Evolutionary conservation across 2,329 filamentous ascomycete genomes (phyloP).

Genomic region (Fusarium protoensiforme): DNA sequence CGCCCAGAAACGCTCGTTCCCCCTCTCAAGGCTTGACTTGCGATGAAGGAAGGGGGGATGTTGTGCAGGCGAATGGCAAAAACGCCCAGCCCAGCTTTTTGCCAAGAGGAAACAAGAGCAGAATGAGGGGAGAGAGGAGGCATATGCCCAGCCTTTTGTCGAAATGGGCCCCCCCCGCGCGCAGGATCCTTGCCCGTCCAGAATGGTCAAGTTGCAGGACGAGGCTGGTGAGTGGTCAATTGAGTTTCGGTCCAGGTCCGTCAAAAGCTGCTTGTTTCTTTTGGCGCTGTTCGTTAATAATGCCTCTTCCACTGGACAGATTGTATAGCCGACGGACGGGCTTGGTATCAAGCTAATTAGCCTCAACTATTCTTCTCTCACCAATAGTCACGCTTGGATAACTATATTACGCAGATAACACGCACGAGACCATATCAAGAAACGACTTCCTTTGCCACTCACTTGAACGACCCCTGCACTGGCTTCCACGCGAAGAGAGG

Average conservation of each 20-base stretch:
- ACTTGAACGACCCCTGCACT: neutral
- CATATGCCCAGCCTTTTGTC: conserved; percentile 1
- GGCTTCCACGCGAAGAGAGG: neutral
- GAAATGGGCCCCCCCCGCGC: neutral
- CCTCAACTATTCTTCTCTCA: neutral
- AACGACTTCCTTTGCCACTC: neutral
- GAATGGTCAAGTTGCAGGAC: conserved; percentile 12
- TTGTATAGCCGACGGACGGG: conserved; percentile 1
- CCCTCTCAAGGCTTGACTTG: neutral
- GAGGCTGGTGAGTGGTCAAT: conserved; percentile 2
- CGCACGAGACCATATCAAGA: conserved; percentile 33
- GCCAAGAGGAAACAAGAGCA: conserved; percentile 23
- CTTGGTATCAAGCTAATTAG: conserved; percentile 4
- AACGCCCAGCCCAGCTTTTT: conserved; percentile 16
- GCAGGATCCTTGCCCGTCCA: conserved; percentile 11
- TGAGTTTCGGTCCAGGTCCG: neutral
- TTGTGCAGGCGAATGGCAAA: conserved; percentile 11
- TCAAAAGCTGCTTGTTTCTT: neutral
- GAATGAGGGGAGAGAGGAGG: neutral
- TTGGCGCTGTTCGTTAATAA: neutral
- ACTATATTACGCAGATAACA: neutral
- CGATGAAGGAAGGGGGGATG: neutral
- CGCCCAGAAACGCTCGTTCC: conserved; percentile 8
- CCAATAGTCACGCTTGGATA: conserved; percentile 1
- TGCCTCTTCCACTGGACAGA: neutral